These are phyloP conservation scores for Lachancea meyersii DNA, from an alignment of 805 yeast genomes.

Conservation along the genomic window DNA sequence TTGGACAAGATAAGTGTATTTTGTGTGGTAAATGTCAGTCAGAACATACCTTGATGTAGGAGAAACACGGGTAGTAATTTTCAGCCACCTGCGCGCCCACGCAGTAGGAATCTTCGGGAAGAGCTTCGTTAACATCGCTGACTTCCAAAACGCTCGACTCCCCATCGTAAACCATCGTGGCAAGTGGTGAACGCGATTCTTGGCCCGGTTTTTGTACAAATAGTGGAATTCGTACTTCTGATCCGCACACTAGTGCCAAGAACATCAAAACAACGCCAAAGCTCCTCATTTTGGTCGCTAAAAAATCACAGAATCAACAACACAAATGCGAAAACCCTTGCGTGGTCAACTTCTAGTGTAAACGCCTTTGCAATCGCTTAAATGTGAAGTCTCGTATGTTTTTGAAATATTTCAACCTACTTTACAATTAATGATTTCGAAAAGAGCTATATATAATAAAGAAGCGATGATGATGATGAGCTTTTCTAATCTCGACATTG, in stretches of 20 bases:
- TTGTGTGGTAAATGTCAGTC: too few relatives aligned
- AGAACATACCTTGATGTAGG: constrained; percentile 17
- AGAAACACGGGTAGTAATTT: constrained; percentile 20
- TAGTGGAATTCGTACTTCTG: constrained; percentile 6
- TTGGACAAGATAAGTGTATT: too few relatives aligned
- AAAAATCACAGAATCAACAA: too few relatives aligned
- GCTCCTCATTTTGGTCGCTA: constrained; percentile 3
- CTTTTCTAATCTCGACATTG: neutral
- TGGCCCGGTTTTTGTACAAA: constrained; percentile 9
- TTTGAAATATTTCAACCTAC: too few relatives aligned
- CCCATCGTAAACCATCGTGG: constrained; percentile 7
- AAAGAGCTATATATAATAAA: too few relatives aligned
- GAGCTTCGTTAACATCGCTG: constrained; percentile 6
- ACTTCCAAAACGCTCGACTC: constrained; percentile 3
- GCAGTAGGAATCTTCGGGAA: constrained; percentile 16
- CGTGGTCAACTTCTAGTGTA: too few relatives aligned
- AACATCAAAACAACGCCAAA: neutral
- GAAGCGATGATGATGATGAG: too few relatives aligned
- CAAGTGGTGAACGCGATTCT: constrained; percentile 4
- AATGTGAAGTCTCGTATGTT: too few relatives aligned
- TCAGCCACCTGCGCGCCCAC: constrained; percentile 18
- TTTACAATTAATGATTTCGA: too few relatives aligned
- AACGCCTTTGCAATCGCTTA: neutral
- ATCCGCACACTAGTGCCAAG: neutral
- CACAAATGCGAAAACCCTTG: too few relatives aligned